Base-by-base conservation (phyloP, 2,329 filamentous ascomycete species). In the Acarospora socialis region DNA sequence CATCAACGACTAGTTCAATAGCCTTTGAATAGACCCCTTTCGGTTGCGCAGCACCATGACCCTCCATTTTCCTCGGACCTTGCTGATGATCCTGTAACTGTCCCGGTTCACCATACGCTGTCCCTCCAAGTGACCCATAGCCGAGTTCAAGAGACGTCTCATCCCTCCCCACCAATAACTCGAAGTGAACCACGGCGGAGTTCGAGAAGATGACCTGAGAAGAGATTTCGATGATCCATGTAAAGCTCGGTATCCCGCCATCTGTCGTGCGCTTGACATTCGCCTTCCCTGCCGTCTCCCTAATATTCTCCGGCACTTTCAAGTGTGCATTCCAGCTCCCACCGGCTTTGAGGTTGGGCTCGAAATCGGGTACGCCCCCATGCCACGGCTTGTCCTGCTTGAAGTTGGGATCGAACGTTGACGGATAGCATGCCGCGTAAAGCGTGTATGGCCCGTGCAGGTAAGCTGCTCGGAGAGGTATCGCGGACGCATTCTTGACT, bases 371-470 rank as follows among this genome's bases (percentile, higher is more conserved):
- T 1, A 78, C 68, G 28, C 81, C 82, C 59, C 84, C 76, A 32
- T 66, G 65, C 32, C 74, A 69, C 1, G 77, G 68, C 31, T 77
- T 66, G 36, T 76, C 70, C 45, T 80, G 76, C 51, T 82, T 84
- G 43, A 67, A 63, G 56, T 93, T 84, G 2, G 87, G 83, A 47
- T 86, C 70, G 60, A 90, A 95, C 28, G 67, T 72, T 10, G 80
- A 68, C 1, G 87, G 83, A 47, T 92, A 92, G 15, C 84, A 81
- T 31, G 86, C 76, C 29, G 86, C 78, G 47, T 83, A 84, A 21
- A 95, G 68, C 1, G 77, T 92, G 52, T 98, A 98, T 1, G 90
- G 90, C 0, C 90, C 90, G 57, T 94, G 90, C 33, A 98, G 77
- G 53, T 94, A 98, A 35, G 90, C 90, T 33, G 90, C 90, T 49